Evolutionary conservation across 768 basidiomycete genomes (phyloP).

Genomic region (Paxillus involutus): DNA sequence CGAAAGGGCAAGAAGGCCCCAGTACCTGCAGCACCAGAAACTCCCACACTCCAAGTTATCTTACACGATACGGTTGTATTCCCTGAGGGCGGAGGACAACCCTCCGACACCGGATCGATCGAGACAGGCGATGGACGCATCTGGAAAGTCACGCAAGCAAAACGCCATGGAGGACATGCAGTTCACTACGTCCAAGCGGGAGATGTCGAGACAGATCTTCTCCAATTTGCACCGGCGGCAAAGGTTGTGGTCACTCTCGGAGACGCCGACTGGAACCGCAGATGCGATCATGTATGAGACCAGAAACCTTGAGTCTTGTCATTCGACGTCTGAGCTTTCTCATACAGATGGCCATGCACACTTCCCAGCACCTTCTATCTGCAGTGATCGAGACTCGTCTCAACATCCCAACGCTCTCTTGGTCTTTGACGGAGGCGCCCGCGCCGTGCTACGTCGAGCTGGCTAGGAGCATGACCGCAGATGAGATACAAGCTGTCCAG

Average conservation of each 20-base stretch:
- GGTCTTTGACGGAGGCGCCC: constrained; percentile 74
- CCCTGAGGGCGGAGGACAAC: constrained; percentile 83
- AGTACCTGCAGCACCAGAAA: constrained; percentile 41
- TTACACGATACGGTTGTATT: constrained; percentile 79
- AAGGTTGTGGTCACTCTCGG: constrained; percentile 55
- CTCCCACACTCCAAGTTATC: constrained; percentile 60
- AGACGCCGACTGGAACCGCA: constrained; percentile 57
- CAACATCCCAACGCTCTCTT: constrained; percentile 70
- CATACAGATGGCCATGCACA: constrained; percentile 77
- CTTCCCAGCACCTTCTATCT: constrained; percentile 80
- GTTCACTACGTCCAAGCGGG: constrained; percentile 65
- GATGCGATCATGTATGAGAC: constrained; percentile 69
- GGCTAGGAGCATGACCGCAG: constrained; percentile 60
- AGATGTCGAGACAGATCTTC: constrained; percentile 40
- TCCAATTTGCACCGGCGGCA: constrained; percentile 50
- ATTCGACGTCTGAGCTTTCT: not conserved
- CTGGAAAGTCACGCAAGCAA: constrained; percentile 65
- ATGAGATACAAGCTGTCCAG: constrained; percentile 65
- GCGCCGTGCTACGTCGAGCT: constrained; percentile 77
- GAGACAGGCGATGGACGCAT: constrained; percentile 40
- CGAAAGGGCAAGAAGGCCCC: constrained; percentile 59
- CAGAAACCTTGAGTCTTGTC: not conserved
- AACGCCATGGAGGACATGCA: constrained; percentile 70
- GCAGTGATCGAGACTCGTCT: constrained; percentile 70
- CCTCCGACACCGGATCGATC: constrained; percentile 68